Evolutionary conservation across 345 rosid species (phyloP).

Genomic region (Lumnitzera littorea): DNA sequence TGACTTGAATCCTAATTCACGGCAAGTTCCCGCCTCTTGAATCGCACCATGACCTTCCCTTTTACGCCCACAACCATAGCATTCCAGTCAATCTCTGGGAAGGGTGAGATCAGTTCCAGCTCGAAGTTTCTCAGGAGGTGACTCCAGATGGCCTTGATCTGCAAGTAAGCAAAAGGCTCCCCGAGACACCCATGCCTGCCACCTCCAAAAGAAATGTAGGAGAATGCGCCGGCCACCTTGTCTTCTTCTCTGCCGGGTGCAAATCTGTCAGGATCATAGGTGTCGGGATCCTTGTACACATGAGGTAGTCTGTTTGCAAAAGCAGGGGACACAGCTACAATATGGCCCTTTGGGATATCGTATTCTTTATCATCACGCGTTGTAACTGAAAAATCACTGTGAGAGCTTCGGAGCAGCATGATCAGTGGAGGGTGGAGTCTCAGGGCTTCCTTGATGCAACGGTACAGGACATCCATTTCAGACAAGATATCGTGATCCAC

Average conservation of each 20-base stretch:
- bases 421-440: slow-evolving; percentile 95
- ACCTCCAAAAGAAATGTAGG: slow-evolving; percentile 89
- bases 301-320: slow-evolving; percentile 90
- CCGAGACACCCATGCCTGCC: slow-evolving; percentile 99
- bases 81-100: slow-evolving; percentile 98
- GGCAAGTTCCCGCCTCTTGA: slow-evolving; percentile 50
- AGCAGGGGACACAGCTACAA: slow-evolving; percentile 91
- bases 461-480: slow-evolving; percentile 86
- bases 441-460: slow-evolving; percentile 93
- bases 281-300: slow-evolving; percentile 71
- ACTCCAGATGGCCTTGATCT: slow-evolving; percentile 99
- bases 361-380: slow-evolving; percentile 70
- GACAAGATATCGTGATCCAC: slow-evolving; percentile 85
- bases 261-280: slow-evolving; percentile 79
- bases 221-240: slow-evolving; percentile 80
- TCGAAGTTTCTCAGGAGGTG: slow-evolving; percentile 92
- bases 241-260: slow-evolving; percentile 90
- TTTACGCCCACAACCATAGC: slow-evolving; percentile 99
- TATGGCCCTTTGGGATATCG: slow-evolving; percentile 93
- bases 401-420: slow-evolving; percentile 79
- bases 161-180: slow-evolving; percentile 94
- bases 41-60: slow-evolving; percentile 90
- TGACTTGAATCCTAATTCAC: slow-evolving; percentile 10
- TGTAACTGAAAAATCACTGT: slow-evolving; percentile 76
- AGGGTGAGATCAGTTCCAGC: slow-evolving; percentile 76